Percentiles rank a stretch among this genome's conserved stretches.
These are phyloP conservation scores for Acanthochlamys bracteata DNA, from an alignment of 106 monocot species.

Conservation along the genomic window DNA sequence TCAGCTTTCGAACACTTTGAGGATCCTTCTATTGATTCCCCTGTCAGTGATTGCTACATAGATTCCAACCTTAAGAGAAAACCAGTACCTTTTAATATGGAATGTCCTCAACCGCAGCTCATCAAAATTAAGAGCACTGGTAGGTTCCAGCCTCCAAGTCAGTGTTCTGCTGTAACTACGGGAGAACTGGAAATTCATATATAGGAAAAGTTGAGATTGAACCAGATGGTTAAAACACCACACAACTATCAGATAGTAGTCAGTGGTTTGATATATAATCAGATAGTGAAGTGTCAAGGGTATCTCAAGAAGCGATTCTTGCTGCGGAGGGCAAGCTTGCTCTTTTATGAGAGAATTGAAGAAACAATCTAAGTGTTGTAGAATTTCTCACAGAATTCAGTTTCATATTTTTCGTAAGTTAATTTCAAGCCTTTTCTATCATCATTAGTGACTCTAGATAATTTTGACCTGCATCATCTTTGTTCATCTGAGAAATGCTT, in stretches of 20 bases:
- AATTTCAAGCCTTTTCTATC: no score
- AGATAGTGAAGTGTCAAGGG: constrained; percentile 47
- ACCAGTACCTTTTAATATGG: background rate
- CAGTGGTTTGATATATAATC: constrained; percentile 79
- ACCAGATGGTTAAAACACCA: constrained; percentile 2
- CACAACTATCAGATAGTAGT: background rate
- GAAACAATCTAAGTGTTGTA: no score
- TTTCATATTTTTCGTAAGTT: no score
- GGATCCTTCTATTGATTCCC: background rate
- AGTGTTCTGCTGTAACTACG: constrained; percentile 69
- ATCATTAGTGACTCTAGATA: no score
- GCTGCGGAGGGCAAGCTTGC: constrained; percentile 76
- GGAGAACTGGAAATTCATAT: constrained; percentile 69
- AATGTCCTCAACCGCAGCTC: background rate
- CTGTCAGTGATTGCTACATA: background rate
- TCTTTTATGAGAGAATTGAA: constrained; percentile 57
- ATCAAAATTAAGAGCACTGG: background rate
- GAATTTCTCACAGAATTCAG: no score
- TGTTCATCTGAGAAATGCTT: no score
- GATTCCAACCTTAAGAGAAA: background rate
- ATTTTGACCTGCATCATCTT: no score
- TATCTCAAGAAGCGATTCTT: constrained; percentile 54
- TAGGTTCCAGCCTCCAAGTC: no score
- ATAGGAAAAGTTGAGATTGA: constrained; percentile 33
- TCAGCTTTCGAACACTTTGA: constrained; percentile 3